Percentiles rank a stretch among this genome's conserved stretches.
Evolutionary conservation across 495 filamentous ascomycete genomes (phyloP).

Genomic region (Aspergillus saccharolyticus): DNA sequence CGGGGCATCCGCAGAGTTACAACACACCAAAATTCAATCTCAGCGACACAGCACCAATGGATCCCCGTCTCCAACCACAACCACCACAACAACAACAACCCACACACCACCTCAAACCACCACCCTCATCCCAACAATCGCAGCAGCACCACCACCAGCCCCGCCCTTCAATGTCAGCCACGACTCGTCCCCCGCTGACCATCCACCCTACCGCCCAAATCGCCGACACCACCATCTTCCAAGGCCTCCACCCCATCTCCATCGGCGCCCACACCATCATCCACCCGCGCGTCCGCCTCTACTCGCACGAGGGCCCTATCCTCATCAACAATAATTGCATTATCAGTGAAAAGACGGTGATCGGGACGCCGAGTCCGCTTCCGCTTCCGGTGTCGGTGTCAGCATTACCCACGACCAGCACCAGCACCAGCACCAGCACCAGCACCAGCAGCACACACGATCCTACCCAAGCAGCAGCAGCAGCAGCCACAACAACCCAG

Average conservation of each 20-base stretch:
- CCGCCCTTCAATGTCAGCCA: conserved; percentile 23
- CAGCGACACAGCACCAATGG: conserved; percentile 3
- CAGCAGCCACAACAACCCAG: conserved; percentile 5
- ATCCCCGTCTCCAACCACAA: conserved; percentile 8
- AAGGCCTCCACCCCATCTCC: conserved; percentile 65
- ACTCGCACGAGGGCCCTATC: conserved; percentile 63
- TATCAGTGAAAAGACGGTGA: conserved; percentile 63
- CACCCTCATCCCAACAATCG: conserved; percentile 15
- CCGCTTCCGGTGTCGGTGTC: too few species aligned
- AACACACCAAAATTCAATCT: too few species aligned
- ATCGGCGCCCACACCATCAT: conserved; percentile 70
- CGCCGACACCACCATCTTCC: conserved; percentile 67
- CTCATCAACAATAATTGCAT: conserved; percentile 69
- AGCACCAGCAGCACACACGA: not conserved
- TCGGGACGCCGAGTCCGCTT: conserved; percentile 46
- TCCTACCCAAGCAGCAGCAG: not conserved
- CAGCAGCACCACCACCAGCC: conserved; percentile 16
- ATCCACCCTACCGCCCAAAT: conserved; percentile 67
- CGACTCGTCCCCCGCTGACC: conserved; percentile 55
- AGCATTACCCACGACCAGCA: too few species aligned
- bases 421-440: conserved; percentile 2
- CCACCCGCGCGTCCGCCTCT: conserved; percentile 72
- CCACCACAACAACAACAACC: too few species aligned
- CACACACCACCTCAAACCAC: conserved; percentile 28
- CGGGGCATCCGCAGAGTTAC: too few species aligned